A percentile compares a stretch with the other conserved stretches of the same genome.
Evolutionary conservation across 192 early-diverging fungal genomes (phyloP).

Genomic region (Rhizophlyctis rosea): DNA sequence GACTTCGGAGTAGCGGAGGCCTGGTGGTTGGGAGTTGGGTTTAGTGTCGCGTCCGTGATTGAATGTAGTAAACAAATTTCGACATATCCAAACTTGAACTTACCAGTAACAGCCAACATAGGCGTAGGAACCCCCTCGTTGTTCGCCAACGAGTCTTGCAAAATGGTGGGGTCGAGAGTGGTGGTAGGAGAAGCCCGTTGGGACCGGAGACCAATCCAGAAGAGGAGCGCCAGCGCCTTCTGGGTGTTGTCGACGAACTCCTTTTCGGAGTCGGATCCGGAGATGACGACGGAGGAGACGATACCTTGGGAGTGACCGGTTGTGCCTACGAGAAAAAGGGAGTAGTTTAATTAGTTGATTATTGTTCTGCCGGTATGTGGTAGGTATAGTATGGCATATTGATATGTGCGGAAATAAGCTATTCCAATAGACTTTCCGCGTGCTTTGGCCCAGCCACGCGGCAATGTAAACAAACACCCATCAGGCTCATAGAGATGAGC

Average conservation of each 20-base stretch:
- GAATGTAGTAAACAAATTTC: background rate
- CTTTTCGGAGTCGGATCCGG: constrained; percentile 71
- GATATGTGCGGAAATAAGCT: too few relatives aligned
- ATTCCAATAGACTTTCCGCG: too few relatives aligned
- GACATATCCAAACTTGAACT: background rate
- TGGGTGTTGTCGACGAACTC: constrained; percentile 72
- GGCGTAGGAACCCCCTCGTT: constrained; percentile 89
- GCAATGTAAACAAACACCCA: too few relatives aligned
- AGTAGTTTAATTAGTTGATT: too few relatives aligned
- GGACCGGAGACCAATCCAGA: constrained; percentile 79
- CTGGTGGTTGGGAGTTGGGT: constrained; percentile 13
- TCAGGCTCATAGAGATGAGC: too few relatives aligned
- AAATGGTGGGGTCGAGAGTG: constrained; percentile 79
- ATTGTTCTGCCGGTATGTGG: too few relatives aligned
- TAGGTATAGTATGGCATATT: too few relatives aligned
- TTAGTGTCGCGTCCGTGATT: constrained; percentile 4
- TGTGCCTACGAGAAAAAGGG: constrained; percentile 42
- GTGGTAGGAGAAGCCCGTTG: constrained; percentile 76
- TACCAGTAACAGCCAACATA: constrained; percentile 83
- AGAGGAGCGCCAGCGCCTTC: constrained; percentile 77
- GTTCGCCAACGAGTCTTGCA: constrained; percentile 83
- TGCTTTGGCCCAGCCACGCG: too few relatives aligned
- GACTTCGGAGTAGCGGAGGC: constrained; percentile 78
- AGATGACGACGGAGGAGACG: constrained; percentile 78
- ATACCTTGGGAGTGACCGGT: constrained; percentile 93